Evolutionary conservation across 1,284 basidiomycete genomes (phyloP).

Genomic region (Neonothopanus nambi): DNA sequence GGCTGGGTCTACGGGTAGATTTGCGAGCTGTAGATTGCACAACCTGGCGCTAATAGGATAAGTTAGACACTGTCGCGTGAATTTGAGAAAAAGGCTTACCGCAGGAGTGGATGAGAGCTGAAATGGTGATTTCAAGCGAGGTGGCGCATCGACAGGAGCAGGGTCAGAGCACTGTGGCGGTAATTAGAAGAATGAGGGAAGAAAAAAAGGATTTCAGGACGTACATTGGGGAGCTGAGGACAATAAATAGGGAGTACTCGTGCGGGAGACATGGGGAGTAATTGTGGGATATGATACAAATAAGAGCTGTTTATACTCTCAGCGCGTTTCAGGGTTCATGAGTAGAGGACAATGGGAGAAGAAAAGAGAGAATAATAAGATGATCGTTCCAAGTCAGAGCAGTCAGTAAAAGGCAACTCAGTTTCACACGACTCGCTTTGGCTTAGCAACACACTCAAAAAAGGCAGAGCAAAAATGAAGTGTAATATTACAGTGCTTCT

Average conservation of each 20-base stretch:
- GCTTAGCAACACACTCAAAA: too few species aligned
- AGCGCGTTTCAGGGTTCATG: background rate
- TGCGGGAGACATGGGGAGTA: background rate
- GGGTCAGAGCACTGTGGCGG: background rate
- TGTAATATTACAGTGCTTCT: too few species aligned
- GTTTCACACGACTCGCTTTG: too few species aligned
- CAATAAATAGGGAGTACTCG: background rate
- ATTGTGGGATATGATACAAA: constrained; percentile 8
- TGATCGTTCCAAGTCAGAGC: too few species aligned
- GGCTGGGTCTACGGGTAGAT: background rate
- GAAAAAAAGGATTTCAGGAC: background rate
- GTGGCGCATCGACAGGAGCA: constrained; percentile 1
- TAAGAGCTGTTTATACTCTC: background rate
- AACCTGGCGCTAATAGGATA: background rate
- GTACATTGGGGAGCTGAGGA: constrained; percentile 7
- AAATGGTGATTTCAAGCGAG: constrained; percentile 9
- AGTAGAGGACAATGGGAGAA: constrained; percentile 1
- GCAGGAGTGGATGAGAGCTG: constrained; percentile 7
- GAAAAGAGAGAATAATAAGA: background rate
- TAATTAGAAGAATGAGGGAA: background rate
- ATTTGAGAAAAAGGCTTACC: background rate
- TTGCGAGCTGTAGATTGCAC: background rate
- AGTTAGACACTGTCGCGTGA: background rate
- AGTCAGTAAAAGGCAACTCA: too few species aligned
- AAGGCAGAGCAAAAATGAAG: too few species aligned